These are phyloP conservation scores for Apiospora malaysiana DNA, from an alignment of 2,329 filamentous ascomycete genomes.

Conservation along the genomic window DNA sequence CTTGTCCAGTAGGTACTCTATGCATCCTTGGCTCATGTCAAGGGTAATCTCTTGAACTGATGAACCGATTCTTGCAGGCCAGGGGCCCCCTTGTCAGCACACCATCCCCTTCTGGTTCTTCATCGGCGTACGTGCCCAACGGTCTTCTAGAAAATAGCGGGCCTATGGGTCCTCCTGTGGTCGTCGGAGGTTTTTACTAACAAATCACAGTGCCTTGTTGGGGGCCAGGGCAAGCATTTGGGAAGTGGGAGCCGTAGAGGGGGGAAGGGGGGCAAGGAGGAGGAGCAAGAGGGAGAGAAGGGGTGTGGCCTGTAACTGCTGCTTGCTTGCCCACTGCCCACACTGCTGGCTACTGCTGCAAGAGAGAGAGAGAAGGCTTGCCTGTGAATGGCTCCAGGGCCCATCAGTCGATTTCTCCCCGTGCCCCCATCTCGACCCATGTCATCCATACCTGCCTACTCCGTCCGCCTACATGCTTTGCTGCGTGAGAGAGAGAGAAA, in stretches of 20 bases:
- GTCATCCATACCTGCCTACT: slow-evolving; percentile 39
- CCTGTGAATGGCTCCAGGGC: slow-evolving; percentile 37
- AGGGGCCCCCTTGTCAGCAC: slow-evolving; percentile 39
- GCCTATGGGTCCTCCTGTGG: slow-evolving; percentile 42
- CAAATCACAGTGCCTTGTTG: slow-evolving; percentile 49
- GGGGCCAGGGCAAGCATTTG: slow-evolving; percentile 45
- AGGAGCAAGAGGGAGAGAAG: slow-evolving; percentile 19
- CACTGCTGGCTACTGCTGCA: slow-evolving; percentile 12
- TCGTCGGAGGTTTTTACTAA: slow-evolving; percentile 53
- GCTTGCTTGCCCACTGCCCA: background rate
- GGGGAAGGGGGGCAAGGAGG: slow-evolving; percentile 20
- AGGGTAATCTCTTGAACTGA: slow-evolving; percentile 55
- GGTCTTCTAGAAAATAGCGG: slow-evolving; percentile 54
- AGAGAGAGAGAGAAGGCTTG: slow-evolving; percentile 36
- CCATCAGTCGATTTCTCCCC: slow-evolving; percentile 35
- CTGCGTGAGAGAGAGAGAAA: slow-evolving; percentile 2
- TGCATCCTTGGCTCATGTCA: slow-evolving; percentile 38
- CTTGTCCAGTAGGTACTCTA: slow-evolving; percentile 12
- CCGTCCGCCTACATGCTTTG: slow-evolving; percentile 35
- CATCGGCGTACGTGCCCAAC: slow-evolving; percentile 51
- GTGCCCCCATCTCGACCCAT: slow-evolving; percentile 43
- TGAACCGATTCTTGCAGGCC: slow-evolving; percentile 37
- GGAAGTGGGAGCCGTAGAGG: slow-evolving; percentile 36
- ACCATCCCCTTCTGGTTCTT: slow-evolving; percentile 47
- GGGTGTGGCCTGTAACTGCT: slow-evolving; percentile 28